Percentiles rank a stretch among this genome's conserved stretches.
phyloP scores from a whole-genome alignment of 257 asterid species.

The Solanum phureja region DNA sequence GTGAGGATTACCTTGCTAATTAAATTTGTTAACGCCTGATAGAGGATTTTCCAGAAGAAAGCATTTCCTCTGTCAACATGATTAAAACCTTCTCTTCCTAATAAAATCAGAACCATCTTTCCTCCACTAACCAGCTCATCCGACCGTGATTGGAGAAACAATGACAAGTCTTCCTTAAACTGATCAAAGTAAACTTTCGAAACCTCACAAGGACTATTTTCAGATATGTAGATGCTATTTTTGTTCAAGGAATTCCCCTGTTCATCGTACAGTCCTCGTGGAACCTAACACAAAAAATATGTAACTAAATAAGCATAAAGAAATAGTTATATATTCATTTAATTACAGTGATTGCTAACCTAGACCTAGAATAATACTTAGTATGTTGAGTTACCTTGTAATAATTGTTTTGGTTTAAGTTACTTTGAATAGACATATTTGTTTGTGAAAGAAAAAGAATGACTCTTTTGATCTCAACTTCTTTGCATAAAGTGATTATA shows the following conservation, averaged over 20 bases:
- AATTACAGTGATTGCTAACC: not conserved
- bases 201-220: slow-evolving; percentile 48
- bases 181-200: slow-evolving; percentile 41
- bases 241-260: slow-evolving; percentile 42
- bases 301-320: not conserved
- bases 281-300: slow-evolving; percentile 28
- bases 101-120: slow-evolving; percentile 57
- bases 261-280: slow-evolving; percentile 47
- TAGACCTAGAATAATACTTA: not conserved
- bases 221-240: slow-evolving; percentile 60
- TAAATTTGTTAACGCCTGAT: slow-evolving; percentile 44
- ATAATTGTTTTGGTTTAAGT: not conserved
- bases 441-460: not conserved
- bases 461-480: not conserved
- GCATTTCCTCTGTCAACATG: slow-evolving; percentile 62
- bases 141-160: slow-evolving; percentile 57
- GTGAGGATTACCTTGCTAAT: slow-evolving; percentile 31
- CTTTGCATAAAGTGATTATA: not conserved
- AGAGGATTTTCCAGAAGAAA: slow-evolving; percentile 61
- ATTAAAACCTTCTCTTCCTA: slow-evolving; percentile 44
- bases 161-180: slow-evolving; percentile 52
- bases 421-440: not conserved
- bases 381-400: not conserved
- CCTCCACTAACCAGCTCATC: slow-evolving; percentile 60
- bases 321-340: not conserved